A percentile compares a stretch with the other conserved stretches of the same genome.
Conservation (phyloP, 176 grass and related monocot species). For the Typha latifolia region DNA sequence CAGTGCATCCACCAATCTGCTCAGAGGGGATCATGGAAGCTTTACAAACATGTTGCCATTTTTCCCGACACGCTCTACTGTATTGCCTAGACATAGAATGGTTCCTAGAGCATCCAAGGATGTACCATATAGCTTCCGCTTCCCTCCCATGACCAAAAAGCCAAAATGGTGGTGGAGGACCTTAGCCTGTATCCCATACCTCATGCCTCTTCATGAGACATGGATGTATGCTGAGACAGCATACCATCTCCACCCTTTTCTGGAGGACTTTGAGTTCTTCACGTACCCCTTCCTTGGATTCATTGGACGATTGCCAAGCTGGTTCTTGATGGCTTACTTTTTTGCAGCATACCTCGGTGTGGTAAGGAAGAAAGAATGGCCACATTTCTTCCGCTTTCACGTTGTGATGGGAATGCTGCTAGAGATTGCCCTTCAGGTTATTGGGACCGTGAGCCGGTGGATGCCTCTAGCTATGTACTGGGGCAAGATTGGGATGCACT, state of each 20-base stretch:
- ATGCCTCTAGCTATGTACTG: conserved; percentile 24
- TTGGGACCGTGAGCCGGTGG: conserved; percentile 18
- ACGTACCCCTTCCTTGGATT: conserved; percentile 21
- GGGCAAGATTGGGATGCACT: conserved; percentile 31
- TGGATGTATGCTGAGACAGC: conserved; percentile 36
- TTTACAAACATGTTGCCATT: not conserved
- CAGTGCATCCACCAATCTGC: not conserved
- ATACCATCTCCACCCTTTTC: conserved; percentile 24
- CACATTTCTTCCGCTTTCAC: conserved; percentile 30
- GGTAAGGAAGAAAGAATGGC: conserved; percentile 28
- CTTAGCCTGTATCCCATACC: conserved; percentile 30
- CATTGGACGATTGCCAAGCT: conserved; percentile 16
- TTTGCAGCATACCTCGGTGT: conserved; percentile 23
- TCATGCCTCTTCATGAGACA: conserved; percentile 31
- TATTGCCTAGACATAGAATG: not conserved
- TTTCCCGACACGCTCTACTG: not conserved
- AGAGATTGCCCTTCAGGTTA: conserved; percentile 28
- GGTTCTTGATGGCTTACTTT: conserved; percentile 28
- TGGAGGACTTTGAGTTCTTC: conserved; percentile 25
- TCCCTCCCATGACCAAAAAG: conserved; percentile 25
- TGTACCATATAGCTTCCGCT: conserved; percentile 17
- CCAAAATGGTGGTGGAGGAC: conserved; percentile 29
- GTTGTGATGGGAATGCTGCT: conserved; percentile 37
- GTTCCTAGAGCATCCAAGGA: conserved; percentile 21
- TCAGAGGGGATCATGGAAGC: conserved; percentile 9